Percentiles rank a stretch among this genome's conserved stretches.
Evolutionary conservation across 1,284 basidiomycete genomes (phyloP).

Genomic region (Cryptococcus sp.): DNA sequence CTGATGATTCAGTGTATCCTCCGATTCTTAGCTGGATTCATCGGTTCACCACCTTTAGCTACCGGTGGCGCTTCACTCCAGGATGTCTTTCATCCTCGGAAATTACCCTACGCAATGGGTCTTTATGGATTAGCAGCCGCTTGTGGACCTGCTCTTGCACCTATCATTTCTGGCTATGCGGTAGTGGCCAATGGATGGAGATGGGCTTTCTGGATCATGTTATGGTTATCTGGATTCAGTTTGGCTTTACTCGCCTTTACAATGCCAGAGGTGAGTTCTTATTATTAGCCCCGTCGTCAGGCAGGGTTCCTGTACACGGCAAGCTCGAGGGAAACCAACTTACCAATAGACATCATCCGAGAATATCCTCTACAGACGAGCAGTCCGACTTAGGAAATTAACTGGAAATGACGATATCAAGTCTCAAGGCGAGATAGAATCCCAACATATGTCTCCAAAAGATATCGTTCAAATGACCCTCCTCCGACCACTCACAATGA

Average conservation of each 20-base stretch:
- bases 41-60: conserved; percentile 37
- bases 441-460: conserved; percentile 10
- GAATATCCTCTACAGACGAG: conserved; percentile 45
- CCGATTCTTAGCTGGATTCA: conserved; percentile 37
- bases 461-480: conserved; percentile 20
- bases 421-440: conserved; percentile 29
- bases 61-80: conserved; percentile 26
- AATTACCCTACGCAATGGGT: conserved; percentile 28
- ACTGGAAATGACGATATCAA: conserved; percentile 41
- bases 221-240: conserved; percentile 37
- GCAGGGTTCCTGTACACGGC: no score
- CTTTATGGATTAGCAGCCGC: conserved; percentile 26
- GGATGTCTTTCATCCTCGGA: conserved; percentile 23
- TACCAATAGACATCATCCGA: conserved; percentile 23
- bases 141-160: conserved; percentile 28
- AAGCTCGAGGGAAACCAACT: no score
- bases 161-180: conserved; percentile 32
- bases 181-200: conserved; percentile 33
- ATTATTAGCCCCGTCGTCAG: not conserved
- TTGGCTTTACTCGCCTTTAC: conserved; percentile 28
- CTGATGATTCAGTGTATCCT: conserved; percentile 28
- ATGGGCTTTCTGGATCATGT: conserved; percentile 46
- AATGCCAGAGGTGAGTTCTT: conserved; percentile 37
- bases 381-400: conserved; percentile 37
- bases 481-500: conserved; percentile 28